Evolutionary conservation across 805 yeast species (phyloP).

Genomic region (Yarrowia hollandica): DNA sequence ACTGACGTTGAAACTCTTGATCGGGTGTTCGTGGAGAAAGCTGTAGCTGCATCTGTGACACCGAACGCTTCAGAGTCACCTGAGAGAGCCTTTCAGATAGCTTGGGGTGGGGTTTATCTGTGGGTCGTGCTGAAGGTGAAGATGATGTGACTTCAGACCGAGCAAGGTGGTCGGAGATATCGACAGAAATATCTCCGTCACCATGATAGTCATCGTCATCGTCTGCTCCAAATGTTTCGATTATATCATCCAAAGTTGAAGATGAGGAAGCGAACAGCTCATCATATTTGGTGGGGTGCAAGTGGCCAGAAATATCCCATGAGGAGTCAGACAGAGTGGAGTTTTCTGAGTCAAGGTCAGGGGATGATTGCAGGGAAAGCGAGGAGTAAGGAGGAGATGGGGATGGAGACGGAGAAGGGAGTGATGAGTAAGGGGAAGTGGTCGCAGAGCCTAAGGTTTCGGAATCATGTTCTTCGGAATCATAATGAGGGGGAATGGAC

Average conservation of each 20-base stretch:
- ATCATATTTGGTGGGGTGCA: constrained; percentile 3
- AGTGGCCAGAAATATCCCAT: constrained; percentile 17
- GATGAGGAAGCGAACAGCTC: constrained; percentile 34
- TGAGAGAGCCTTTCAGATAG: constrained; percentile 4
- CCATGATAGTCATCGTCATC: background rate
- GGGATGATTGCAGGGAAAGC: constrained; percentile 1
- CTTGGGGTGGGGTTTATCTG: background rate
- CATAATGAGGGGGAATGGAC: background rate
- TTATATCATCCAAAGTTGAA: constrained; percentile 36
- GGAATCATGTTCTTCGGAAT: background rate
- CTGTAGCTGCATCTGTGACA: constrained; percentile 13
- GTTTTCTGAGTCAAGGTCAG: constrained; percentile 21
- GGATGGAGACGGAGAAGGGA: background rate
- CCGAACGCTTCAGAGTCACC: constrained; percentile 10
- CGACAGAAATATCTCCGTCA: constrained; percentile 13
- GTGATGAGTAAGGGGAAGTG: constrained; percentile 9
- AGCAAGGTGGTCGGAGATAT: constrained; percentile 13
- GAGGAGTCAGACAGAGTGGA: constrained; percentile 24
- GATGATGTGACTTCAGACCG: constrained; percentile 3
- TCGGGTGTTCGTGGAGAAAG: constrained; percentile 10
- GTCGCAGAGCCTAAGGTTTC: background rate
- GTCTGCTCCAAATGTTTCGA: constrained; percentile 34
- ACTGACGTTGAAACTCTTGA: constrained; percentile 24
- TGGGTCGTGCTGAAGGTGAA: background rate
- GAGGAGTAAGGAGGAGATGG: constrained; percentile 24